Conservation (phyloP, 1,284 basidiomycete genomes). For the Cutaneotrichosporon cutaneum region DNA sequence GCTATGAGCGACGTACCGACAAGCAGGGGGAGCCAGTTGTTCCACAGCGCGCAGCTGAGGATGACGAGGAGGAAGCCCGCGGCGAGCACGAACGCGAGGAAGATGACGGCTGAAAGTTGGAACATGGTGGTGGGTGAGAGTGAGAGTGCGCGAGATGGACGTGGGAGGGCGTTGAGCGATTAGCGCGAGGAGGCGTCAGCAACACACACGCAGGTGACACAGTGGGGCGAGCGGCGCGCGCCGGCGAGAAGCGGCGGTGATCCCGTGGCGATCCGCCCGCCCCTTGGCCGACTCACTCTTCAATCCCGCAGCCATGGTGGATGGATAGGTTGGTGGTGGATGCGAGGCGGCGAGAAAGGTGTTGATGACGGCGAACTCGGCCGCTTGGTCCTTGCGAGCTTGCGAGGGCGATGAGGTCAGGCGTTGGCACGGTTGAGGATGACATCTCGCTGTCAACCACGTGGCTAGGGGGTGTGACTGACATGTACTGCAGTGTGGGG, state of each 20-base stretch:
- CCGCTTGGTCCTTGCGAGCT: neutral
- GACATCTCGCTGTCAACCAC: neutral
- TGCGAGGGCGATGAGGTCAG: constrained; percentile 4
- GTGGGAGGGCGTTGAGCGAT: neutral
- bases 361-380: neutral
- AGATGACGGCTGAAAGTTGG: constrained; percentile 71
- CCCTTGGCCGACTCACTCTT: constrained; percentile 36
- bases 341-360: neutral
- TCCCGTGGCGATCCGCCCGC: neutral
- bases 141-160: neutral
- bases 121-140: constrained; percentile 7
- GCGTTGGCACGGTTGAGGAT: neutral
- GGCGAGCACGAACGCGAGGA: constrained; percentile 93
- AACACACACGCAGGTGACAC: neutral
- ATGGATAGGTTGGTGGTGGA: neutral
- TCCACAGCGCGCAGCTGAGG: constrained; percentile 92
- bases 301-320: constrained; percentile 42
- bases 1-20: constrained; percentile 68
- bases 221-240: neutral
- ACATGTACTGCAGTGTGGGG: too few relatives aligned
- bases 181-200: neutral
- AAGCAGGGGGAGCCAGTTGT: constrained; percentile 94
- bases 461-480: neutral
- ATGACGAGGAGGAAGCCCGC: constrained; percentile 97
- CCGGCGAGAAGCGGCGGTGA: neutral